phyloP scores from a whole-genome alignment of 768 basidiomycete species.

The Lactifluus hygrophoroides region DNA sequence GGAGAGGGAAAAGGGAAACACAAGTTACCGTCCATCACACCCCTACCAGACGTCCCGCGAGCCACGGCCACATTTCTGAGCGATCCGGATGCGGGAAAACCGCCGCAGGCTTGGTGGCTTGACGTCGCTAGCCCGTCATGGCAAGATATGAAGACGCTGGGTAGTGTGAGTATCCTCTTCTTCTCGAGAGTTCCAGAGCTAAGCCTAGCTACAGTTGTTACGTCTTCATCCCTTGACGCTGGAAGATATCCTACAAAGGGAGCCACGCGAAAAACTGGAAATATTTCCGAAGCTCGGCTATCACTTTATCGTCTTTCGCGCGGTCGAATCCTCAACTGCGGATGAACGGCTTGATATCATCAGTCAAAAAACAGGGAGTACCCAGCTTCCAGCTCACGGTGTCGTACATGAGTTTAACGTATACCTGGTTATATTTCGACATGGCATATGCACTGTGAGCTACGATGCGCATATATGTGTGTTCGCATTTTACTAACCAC shows the following conservation, averaged over 20 bases:
- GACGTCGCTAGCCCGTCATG: constrained; percentile 83
- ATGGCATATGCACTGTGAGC: constrained; percentile 73
- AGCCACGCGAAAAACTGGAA: constrained; percentile 88
- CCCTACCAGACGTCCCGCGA: background rate
- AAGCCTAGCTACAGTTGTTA: constrained; percentile 43
- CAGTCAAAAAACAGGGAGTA: constrained; percentile 22
- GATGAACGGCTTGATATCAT: constrained; percentile 32
- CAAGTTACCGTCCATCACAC: constrained; percentile 22
- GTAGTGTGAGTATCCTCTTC: constrained; percentile 46
- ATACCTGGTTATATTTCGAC: constrained; percentile 84
- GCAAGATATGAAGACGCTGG: constrained; percentile 79
- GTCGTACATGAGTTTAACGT: constrained; percentile 68
- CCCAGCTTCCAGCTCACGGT: constrained; percentile 30
- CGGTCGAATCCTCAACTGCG: constrained; percentile 53
- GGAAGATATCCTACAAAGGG: constrained; percentile 88
- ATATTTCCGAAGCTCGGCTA: constrained; percentile 82
- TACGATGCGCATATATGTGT: background rate
- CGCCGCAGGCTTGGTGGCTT: constrained; percentile 77
- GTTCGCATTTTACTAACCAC: background rate
- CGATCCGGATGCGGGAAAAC: constrained; percentile 4
- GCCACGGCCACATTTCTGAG: background rate
- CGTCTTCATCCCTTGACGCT: constrained; percentile 88
- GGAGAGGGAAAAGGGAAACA: constrained; percentile 41
- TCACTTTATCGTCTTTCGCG: constrained; percentile 82
- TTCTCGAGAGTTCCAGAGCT: background rate